phyloP scores from a whole-genome alignment of 2,329 filamentous ascomycete species.

The Alternaria metachromatica region DNA sequence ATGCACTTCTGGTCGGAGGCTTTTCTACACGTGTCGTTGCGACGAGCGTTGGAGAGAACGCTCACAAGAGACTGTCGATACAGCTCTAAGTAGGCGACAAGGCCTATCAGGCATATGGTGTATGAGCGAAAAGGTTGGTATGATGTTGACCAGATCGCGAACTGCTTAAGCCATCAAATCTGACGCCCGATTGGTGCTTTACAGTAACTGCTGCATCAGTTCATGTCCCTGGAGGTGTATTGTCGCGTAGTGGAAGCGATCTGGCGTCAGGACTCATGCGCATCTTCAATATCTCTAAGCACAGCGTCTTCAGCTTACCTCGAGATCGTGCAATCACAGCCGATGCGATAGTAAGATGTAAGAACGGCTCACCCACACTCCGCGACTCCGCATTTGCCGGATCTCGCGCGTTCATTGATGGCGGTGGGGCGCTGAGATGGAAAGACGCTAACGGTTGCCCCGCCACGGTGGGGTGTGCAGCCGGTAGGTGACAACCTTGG shows the following conservation, averaged over 20 bases:
- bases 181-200: neutral
- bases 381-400: slow-evolving; percentile 1
- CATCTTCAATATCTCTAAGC: neutral
- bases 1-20: neutral
- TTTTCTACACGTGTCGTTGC: neutral
- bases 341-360: neutral
- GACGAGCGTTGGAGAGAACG: neutral
- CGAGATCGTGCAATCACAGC: neutral
- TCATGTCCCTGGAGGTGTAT: neutral
- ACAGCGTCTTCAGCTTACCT: neutral
- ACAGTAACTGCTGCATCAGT: neutral
- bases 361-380: neutral
- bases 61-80: slow-evolving; percentile 68
- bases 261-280: slow-evolving; percentile 61
- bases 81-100: slow-evolving; percentile 69
- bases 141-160: slow-evolving; percentile 56
- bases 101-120: slow-evolving; percentile 66
- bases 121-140: slow-evolving; percentile 67
- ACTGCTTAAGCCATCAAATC: slow-evolving; percentile 62
- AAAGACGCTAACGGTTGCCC: slow-evolving; percentile 3
- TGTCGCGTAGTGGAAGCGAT: slow-evolving; percentile 55
- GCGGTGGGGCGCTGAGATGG: slow-evolving; percentile 7
- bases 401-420: neutral
- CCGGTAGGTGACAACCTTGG: neutral
- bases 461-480: slow-evolving; percentile 9